Percentiles rank a stretch among this genome's conserved stretches.
phyloP scores from a whole-genome alignment of 2,329 filamentous ascomycete genomes.

The Fusarium sp. region DNA sequence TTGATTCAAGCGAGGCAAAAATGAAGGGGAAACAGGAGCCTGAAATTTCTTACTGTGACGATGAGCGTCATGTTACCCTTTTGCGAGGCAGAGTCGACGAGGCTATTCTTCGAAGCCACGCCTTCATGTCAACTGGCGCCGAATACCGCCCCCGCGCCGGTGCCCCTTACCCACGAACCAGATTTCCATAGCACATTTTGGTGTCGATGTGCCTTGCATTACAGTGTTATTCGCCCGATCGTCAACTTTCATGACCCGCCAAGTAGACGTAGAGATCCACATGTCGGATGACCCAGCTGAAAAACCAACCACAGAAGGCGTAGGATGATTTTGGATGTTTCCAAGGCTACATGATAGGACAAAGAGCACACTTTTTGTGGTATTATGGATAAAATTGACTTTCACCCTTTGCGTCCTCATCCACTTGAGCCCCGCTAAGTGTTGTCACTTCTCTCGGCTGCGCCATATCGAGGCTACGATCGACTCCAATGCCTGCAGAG shows the following conservation, averaged over 20 bases:
- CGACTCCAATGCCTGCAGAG: too few species aligned
- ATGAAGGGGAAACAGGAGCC: neutral
- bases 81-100: neutral
- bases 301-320: neutral
- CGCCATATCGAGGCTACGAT: too few species aligned
- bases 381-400: too few species aligned
- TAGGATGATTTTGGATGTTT: neutral
- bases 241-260: neutral
- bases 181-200: neutral
- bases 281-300: neutral
- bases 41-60: too few species aligned
- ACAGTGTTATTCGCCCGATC: neutral
- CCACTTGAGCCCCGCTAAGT: too few species aligned
- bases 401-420: too few species aligned
- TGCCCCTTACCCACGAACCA: neutral
- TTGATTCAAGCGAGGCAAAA: neutral
- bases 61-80: too few species aligned
- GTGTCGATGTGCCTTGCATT: neutral
- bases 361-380: too few species aligned
- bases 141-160: neutral
- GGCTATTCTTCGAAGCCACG: neutral
- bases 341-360: too few species aligned
- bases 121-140: neutral
- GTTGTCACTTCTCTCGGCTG: too few species aligned
- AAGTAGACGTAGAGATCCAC: neutral